Percentiles rank a stretch among this genome's conserved stretches.
Evolutionary conservation across 2,329 filamentous ascomycete species (phyloP).

Genomic region (Colletotrichum lini): DNA sequence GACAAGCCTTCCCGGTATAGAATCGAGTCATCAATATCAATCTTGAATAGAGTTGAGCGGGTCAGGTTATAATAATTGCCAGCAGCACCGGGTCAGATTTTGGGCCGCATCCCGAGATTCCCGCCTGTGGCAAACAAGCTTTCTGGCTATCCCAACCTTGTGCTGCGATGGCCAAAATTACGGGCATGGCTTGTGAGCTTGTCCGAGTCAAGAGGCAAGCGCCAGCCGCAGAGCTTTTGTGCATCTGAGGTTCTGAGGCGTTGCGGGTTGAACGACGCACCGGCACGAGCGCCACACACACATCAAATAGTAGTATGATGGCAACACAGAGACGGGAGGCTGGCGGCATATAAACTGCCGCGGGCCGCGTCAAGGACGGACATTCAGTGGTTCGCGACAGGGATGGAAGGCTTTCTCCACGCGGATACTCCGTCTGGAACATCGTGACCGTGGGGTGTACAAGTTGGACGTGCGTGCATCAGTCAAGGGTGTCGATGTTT

Average conservation of each 20-base stretch:
- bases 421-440: constrained; percentile 4
- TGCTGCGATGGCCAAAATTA: constrained; percentile 7
- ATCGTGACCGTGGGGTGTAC: background rate
- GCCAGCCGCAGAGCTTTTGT: constrained; percentile 4
- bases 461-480: constrained; percentile 31
- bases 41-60: constrained; percentile 12
- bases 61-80: background rate
- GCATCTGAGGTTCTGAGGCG: constrained; percentile 5
- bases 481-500: constrained; percentile 38
- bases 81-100: background rate
- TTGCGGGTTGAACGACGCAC: constrained; percentile 27
- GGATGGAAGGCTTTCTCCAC: constrained; percentile 21
- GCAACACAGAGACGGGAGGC: constrained; percentile 6
- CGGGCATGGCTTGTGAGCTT: no score
- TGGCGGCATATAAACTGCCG: constrained; percentile 17
- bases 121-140: constrained; percentile 28
- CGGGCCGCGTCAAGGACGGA: constrained; percentile 7
- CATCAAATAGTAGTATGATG: background rate
- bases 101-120: background rate
- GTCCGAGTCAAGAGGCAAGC: constrained; percentile 10
- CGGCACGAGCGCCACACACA: constrained; percentile 33
- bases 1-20: background rate
- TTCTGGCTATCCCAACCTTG: constrained; percentile 18
- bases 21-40: constrained; percentile 4
- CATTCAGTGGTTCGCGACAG: constrained; percentile 13